Conservation (phyloP, 371 early-diverging fungal genomes). For the Coemansia sp. region DNA sequence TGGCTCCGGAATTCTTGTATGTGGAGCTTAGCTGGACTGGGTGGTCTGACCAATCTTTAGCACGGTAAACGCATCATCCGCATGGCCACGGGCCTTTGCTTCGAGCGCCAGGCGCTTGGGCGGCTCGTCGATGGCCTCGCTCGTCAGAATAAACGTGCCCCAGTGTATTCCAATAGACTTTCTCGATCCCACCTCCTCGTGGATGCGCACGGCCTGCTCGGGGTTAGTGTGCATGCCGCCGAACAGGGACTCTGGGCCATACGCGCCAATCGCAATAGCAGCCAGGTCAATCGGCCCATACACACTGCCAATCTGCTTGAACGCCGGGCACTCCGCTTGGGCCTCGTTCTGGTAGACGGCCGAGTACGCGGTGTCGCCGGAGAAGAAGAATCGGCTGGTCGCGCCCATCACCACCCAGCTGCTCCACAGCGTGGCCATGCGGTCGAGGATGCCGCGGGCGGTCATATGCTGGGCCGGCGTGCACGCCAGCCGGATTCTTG, state of each 20-base stretch:
- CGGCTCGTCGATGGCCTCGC: slow-evolving; percentile 68
- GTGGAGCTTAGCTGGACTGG: background rate
- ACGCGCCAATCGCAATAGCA: slow-evolving; percentile 82
- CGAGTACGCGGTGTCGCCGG: slow-evolving; percentile 77
- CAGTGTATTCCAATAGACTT: slow-evolving; percentile 69
- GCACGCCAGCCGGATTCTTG: slow-evolving; percentile 27
- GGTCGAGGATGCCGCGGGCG: slow-evolving; percentile 59
- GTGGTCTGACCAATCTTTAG: slow-evolving; percentile 41
- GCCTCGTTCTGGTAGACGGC: slow-evolving; percentile 49
- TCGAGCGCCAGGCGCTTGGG: slow-evolving; percentile 52
- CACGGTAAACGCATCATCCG: slow-evolving; percentile 16
- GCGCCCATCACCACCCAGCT: slow-evolving; percentile 62
- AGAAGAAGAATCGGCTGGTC: slow-evolving; percentile 63
- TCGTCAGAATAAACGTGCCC: slow-evolving; percentile 66
- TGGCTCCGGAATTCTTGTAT: too few relatives aligned
- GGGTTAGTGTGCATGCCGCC: slow-evolving; percentile 71
- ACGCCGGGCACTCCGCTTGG: slow-evolving; percentile 73
- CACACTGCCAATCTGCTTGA: slow-evolving; percentile 73
- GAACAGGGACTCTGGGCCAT: slow-evolving; percentile 67
- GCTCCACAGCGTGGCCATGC: slow-evolving; percentile 73
- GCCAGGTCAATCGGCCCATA: slow-evolving; percentile 70
- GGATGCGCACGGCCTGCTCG: slow-evolving; percentile 75
- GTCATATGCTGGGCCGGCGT: slow-evolving; percentile 44
- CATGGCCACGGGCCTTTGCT: slow-evolving; percentile 42
- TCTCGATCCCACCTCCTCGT: slow-evolving; percentile 66